Base-by-base conservation (phyloP, 257 asterid species). In the Paraleonurus japonicus region DNA sequence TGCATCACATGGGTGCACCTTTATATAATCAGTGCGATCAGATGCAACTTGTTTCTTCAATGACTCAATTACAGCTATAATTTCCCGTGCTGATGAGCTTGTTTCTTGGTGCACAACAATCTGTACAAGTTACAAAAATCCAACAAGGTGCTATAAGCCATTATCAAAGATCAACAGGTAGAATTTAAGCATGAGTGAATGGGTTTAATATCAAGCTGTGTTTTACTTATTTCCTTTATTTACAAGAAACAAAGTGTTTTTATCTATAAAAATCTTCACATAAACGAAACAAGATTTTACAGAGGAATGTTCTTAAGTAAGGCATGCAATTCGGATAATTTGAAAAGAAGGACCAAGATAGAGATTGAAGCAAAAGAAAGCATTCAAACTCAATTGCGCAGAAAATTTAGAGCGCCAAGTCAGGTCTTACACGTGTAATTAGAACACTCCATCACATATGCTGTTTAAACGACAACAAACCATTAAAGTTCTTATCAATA, bases 41-140 rank as follows among this genome's bases (percentile, higher is more conserved):
- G 76, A 77, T 67, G 84, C 85, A 80, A 87, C 90, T 78, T 85
- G 80, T 61, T 74, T 67, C 81, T 86, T 92, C 39, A 92, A 76
- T 55, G 85, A 80, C 68, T 87, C 95, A 70, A 87, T 79, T 54
- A 82, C 78, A 48, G 83, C 78, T 76, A 82, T 65, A 39, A 90
- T 73, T 58, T 84, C 90, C 76, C 23, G 73, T 60, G 86, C 57
- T 59, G 84, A 75, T 3, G 83, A 77, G 54, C 79, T 39, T 65
- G 78, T 41, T 78, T 78, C 93, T 78, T 76, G 83, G 35, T 68
- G 24, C 61, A 70, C 82, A 70, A 15, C 67, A 75, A 70, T 65
- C 99, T 91, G 85, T 77, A 28, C 61, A 74, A 41, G 35, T 68
- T 50, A 78, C 67, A 78, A 75, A 55, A 69, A 75, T 23, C 28